Evolutionary conservation across 495 filamentous ascomycete species (phyloP), one percentile per base, ranked within the genome.

Genomic region (Recurvomyces mirabilis): DNA sequence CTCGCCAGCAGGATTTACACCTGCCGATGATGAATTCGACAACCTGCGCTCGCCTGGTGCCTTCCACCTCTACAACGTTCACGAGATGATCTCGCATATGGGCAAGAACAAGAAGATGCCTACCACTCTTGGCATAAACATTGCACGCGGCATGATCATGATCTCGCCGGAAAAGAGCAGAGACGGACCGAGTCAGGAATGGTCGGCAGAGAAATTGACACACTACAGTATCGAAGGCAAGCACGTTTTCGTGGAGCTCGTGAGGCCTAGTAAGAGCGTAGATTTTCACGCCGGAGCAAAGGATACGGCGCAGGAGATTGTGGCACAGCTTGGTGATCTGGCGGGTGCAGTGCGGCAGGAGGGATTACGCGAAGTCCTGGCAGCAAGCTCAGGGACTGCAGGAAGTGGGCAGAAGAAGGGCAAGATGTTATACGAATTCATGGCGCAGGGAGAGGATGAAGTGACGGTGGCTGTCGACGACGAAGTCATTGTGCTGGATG

Each of bases 261-360:
- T 94, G 30, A 68, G 81, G 25, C 91, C 91, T 7, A 93, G 82
- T 58, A 94, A 84, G 65, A 94, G 87, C 56, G 65, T 94, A 38
- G 91, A 99, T 62, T 88, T 99, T 48, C 91, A 99, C 61, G 93
- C 91, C 21, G 91, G 91, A 14, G 86, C 91, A 10, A 99, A 96
- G 61, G 88, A 96, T 60, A 94, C 88, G 20, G 91, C 91, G 6
- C 77, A 87, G 41, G 88, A 96, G 60, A 95, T 99, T 55, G 80
- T 93, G 11, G 69, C 77, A 26, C 80, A 81, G 26, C 76, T 99
- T 4, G 87, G 87, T 26, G 91, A 99, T 57, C 73, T 99, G 18
- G 78, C 87, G 5, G 93, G 88, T 10, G 84, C 82, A 12, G 77
- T 80, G 31, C 75, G 80, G 51, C 86, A 84, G 9, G 84, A 84